These are phyloP conservation scores for Pyropia yezoensis DNA, from an alignment of 23 red algal species.

Conservation along the genomic window DNA sequence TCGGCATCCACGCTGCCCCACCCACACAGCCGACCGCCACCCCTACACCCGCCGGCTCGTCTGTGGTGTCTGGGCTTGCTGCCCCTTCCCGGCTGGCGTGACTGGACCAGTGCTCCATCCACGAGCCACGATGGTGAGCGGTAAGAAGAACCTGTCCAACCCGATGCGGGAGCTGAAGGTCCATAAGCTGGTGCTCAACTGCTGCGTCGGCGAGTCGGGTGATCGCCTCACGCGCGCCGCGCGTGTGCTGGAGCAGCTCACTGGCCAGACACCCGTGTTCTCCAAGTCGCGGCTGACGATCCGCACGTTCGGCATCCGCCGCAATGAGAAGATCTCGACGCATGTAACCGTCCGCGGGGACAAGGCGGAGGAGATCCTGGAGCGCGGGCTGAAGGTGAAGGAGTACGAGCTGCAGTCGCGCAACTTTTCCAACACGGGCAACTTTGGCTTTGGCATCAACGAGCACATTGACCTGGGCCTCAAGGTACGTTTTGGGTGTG, in stretches of 20 bases:
- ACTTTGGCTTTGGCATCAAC: conserved; percentile 94
- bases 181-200: conserved; percentile 97
- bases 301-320: conserved; percentile 90
- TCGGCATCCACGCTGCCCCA: too few species aligned
- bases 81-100: too few species aligned
- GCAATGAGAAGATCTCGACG: conserved; percentile 85
- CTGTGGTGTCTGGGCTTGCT: too few species aligned
- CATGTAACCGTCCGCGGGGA: conserved; percentile 93
- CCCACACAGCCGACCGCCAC: too few species aligned
- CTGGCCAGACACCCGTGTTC: conserved; percentile 75
- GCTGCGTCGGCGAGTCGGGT: conserved; percentile 85
- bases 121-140: conserved; percentile 16
- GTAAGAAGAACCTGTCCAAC: conserved; percentile 69
- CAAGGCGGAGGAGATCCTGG: conserved; percentile 92
- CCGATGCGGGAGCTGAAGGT: conserved; percentile 90
- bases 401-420: conserved; percentile 84
- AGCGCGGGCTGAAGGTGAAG: conserved; percentile 86
- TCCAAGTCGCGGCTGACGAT: conserved; percentile 86
- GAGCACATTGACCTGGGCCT: conserved; percentile 97
- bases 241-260: conserved; percentile 88
- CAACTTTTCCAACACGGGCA: conserved; percentile 85
- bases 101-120: too few species aligned
- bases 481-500: conserved; percentile 13
- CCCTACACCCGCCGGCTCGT: too few species aligned
- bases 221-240: conserved; percentile 84